Conservation (phyloP, 2,329 filamentous ascomycete species). For the Verticillium dahliae region DNA sequence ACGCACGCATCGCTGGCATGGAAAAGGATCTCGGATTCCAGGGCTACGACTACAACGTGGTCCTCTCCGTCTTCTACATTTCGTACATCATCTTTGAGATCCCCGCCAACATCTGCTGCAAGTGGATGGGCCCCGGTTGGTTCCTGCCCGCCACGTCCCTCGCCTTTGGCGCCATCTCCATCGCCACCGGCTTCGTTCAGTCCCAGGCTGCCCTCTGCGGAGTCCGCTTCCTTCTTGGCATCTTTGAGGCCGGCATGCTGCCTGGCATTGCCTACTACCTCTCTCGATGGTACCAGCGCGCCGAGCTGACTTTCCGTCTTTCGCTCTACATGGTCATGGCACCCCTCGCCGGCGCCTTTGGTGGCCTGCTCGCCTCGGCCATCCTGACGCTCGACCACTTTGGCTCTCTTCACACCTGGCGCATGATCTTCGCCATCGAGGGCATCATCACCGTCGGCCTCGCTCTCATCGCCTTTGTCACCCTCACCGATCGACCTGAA, state of each 20-base stretch:
- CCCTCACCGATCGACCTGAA: slow-evolving; percentile 61
- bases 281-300: slow-evolving; percentile 64
- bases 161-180: slow-evolving; percentile 55
- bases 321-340: slow-evolving; percentile 66
- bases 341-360: slow-evolving; percentile 64
- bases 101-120: slow-evolving; percentile 61
- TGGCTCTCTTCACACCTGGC: slow-evolving; percentile 50
- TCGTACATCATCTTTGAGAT: slow-evolving; percentile 70
- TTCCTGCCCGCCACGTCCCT: slow-evolving; percentile 59
- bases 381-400: slow-evolving; percentile 57
- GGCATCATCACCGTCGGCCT: slow-evolving; percentile 44
- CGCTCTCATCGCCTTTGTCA: slow-evolving; percentile 54
- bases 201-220: slow-evolving; percentile 43
- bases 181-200: slow-evolving; percentile 60
- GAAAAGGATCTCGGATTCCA: slow-evolving; percentile 53
- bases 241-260: slow-evolving; percentile 69
- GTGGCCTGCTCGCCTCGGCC: slow-evolving; percentile 57
- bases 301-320: slow-evolving; percentile 61
- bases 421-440: slow-evolving; percentile 67
- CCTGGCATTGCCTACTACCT: slow-evolving; percentile 71
- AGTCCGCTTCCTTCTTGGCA: slow-evolving; percentile 60
- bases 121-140: slow-evolving; percentile 66
- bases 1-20: slow-evolving; percentile 59
- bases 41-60: slow-evolving; percentile 62
- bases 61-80: slow-evolving; percentile 65